Evolutionary conservation across 169 alveolate genomes (phyloP).

Genomic region (Perkinsus marinus): DNA sequence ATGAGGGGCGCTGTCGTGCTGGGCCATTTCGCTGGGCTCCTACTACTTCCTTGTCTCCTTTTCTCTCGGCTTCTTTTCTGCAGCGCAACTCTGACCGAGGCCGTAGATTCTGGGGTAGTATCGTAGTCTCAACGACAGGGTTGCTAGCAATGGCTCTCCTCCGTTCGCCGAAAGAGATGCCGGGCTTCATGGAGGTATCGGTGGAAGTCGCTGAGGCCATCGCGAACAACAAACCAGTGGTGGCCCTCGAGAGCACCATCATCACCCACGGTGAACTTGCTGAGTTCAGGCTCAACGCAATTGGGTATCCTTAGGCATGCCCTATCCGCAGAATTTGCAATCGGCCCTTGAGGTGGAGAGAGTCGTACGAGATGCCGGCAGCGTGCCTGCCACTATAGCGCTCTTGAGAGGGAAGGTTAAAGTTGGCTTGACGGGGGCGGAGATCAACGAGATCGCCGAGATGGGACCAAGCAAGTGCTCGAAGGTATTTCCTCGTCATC

Average conservation of each 20-base stretch:
- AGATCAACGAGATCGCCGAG: constrained; percentile 43
- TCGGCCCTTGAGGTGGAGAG: constrained; percentile 58
- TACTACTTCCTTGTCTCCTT: too few species aligned
- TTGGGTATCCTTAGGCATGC: constrained; percentile 40
- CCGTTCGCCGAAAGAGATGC: background rate
- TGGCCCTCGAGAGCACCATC: constrained; percentile 66
- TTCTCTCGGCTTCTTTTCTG: too few species aligned
- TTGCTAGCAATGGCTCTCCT: too few species aligned
- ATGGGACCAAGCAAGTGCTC: constrained; percentile 29
- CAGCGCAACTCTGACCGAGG: too few species aligned
- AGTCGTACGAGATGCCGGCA: constrained; percentile 41
- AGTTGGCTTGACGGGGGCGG: constrained; percentile 45
- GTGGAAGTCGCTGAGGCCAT: constrained; percentile 25
- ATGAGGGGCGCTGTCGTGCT: too few species aligned
- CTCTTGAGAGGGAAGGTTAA: constrained; percentile 47
- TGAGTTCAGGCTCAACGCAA: background rate
- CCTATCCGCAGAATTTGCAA: constrained; percentile 51
- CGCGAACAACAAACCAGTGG: constrained; percentile 37
- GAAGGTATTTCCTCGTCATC: constrained; percentile 43
- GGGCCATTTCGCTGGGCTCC: too few species aligned
- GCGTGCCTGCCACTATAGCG: constrained; percentile 68
- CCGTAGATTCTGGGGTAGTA: too few species aligned
- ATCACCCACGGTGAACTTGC: constrained; percentile 43
- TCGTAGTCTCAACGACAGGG: too few species aligned
- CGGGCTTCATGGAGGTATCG: background rate